Evolutionary conservation across 306 rosid species (phyloP), one percentile per base, ranked within the genome.

Genomic region (Pyrus communis): DNA sequence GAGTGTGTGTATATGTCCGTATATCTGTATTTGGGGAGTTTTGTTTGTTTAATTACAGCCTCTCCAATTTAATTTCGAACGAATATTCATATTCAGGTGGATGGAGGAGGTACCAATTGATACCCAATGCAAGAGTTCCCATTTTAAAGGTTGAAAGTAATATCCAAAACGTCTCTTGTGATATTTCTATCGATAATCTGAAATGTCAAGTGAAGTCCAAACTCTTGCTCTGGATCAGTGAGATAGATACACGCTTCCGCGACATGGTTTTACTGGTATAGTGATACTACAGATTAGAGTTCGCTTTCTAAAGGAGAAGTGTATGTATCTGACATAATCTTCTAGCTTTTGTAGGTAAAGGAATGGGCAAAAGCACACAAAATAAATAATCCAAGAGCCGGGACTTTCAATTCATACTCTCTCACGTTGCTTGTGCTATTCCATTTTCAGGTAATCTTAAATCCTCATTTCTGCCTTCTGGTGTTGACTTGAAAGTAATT

Each of bases 291-390:
- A 45, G 38, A 71, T 35, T 51, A 9, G 11, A 76, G 33, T 69
- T 70, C 54, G 62, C 55, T 74, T 77, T 75, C 17, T 72, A 69
- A 54, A 31, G 73, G 63, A 64, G 74, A 78, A 74, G 66, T 82
- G 59, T 74, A 77, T 75, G 69, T 55, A 69, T 69, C 73, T 81
- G 84, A 84, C 77, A 64, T 60, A 76, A 73, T 78, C 64, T 73
- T 84, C 81, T 67, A 76, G 75, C 78, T 78, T 89, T 73, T 86
- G 89, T 86, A 95, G 99, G 97, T 95, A 62, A 95, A 95, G 85
- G 93, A 95, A 85, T 94, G 98, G 98, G 98, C 97, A 30, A 94
- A 90, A 90, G 84, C 89, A 23, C 95, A 92, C 69, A 86, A 84
- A 52, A 91, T 94, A 66, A 94, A 94, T 82, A 85, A 87, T 80